Percentiles rank a stretch among this genome's conserved stretches.
Evolutionary conservation across 257 asterid genomes (phyloP).

Genomic region (Penstemon barbatus): DNA sequence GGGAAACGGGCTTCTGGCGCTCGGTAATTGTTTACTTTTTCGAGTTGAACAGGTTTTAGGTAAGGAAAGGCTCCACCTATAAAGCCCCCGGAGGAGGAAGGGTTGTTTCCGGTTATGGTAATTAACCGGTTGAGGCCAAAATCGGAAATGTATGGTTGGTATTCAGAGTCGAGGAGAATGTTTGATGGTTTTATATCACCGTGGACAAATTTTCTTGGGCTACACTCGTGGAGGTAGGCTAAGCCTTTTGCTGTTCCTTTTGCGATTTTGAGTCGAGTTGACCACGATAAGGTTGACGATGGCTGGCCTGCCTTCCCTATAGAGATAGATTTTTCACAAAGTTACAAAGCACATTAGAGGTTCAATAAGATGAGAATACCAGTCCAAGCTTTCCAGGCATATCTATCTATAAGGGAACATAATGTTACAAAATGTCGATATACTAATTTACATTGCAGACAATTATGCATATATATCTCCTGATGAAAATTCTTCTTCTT

Average conservation of each 20-base stretch:
- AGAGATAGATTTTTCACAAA: constrained; percentile 4
- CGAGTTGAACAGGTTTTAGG: constrained; percentile 55
- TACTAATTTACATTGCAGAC: too few species aligned
- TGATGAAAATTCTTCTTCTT: too few species aligned
- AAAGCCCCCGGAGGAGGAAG: constrained; percentile 82
- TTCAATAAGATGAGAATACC: not conserved
- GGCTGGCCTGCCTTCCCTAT: constrained; percentile 74
- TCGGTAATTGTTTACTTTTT: constrained; percentile 57
- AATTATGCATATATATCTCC: too few species aligned
- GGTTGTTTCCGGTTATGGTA: constrained; percentile 85
- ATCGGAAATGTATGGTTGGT: constrained; percentile 69
- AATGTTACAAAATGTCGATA: too few species aligned
- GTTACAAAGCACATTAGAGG: not conserved
- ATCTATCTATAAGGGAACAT: too few species aligned
- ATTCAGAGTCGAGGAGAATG: constrained; percentile 82
- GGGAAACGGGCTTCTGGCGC: constrained; percentile 81
- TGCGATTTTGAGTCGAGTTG: constrained; percentile 60
- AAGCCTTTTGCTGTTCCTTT: constrained; percentile 81
- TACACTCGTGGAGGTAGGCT: constrained; percentile 93
- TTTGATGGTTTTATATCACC: constrained; percentile 85
- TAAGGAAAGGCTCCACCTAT: constrained; percentile 87
- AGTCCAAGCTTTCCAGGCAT: not conserved
- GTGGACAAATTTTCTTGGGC: constrained; percentile 89
- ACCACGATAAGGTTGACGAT: constrained; percentile 67
- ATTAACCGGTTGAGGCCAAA: constrained; percentile 89